Evolutionary conservation across 306 rosid species (phyloP).

Genomic region (Dicorynia guianensis): DNA sequence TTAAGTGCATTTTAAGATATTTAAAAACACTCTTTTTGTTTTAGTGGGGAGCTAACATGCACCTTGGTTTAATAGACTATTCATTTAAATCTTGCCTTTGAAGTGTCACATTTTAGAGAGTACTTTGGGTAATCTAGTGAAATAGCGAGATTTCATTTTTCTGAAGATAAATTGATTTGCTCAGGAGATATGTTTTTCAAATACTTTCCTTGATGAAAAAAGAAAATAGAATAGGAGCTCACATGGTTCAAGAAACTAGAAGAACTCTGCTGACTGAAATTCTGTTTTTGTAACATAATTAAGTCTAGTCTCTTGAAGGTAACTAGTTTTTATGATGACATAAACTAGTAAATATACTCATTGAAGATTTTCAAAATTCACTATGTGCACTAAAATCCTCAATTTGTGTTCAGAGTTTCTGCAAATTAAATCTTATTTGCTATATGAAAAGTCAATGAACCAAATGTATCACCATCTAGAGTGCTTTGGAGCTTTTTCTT

Average conservation of each 20-base stretch:
- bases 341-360: background rate
- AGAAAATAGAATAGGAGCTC: background rate
- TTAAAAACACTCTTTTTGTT: background rate
- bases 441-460: slow-evolving; percentile 32
- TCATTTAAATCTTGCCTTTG: slow-evolving; percentile 7
- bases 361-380: slow-evolving; percentile 5
- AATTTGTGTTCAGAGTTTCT: background rate
- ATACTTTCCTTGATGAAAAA: background rate
- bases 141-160: slow-evolving; percentile 19
- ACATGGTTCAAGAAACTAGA: slow-evolving; percentile 1
- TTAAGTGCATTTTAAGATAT: background rate
- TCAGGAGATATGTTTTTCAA: background rate
- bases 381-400: background rate
- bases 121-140: slow-evolving; percentile 25
- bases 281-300: background rate
- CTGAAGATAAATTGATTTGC: slow-evolving; percentile 4
- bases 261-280: slow-evolving; percentile 5
- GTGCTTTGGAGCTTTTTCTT: slow-evolving; percentile 89
- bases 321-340: background rate
- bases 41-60: slow-evolving; percentile 2
- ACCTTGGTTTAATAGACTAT: slow-evolving; percentile 21
- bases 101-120: background rate
- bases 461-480: slow-evolving; percentile 57
- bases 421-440: slow-evolving; percentile 25
- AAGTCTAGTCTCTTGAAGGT: background rate